Base-by-base conservation (phyloP, 2,329 filamentous ascomycete species). In the Calycina herbarum region DNA sequence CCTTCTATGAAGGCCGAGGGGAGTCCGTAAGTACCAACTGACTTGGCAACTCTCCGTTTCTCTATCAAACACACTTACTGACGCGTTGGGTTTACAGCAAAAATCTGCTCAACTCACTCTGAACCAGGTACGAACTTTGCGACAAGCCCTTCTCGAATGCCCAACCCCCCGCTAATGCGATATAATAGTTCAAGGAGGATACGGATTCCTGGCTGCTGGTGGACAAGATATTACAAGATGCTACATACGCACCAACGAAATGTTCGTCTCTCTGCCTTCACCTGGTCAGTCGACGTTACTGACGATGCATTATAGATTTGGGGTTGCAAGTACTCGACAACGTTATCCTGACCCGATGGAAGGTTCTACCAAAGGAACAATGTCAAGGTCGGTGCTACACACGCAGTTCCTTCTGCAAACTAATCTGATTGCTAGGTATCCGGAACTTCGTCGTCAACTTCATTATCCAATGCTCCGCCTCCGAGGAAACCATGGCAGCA, bases 271-370 rank as follows among this genome's bases (percentile, higher is more conserved):
- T 59, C 24, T 64, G 31, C 42, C 10, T 24, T 54, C 48, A 20
- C 8, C 48, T 54, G n/a, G 20, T 27, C 20, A 27, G 11, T 54
- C 20, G n/a, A 24, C 45, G 24, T 61, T 65, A 64, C 63, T 73
- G 65, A 73, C 70, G 67, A 67, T 71, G 67, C 71, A 72, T 68
- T 71, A 70, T 73, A 96, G 93, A 96, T 79, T 85, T 99, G 75
- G 95, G 94, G 63, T 84, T 99, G 71, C 95, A 99, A 81, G 94
- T 99, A 71, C 88, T 99, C 70, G 95, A 99, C 82, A 93, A 93
- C 86, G 94, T 99, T 72, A 98, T 99, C 78, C 92, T 94, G 88
- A 99, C 95, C 72, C 89, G 95, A 83, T 99, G 95, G 96, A 99
- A 97, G 83, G 93, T 98, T 66, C 82, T 99, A 69, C 95, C 95